A percentile compares a stretch with the other conserved stretches of the same genome.
These are phyloP conservation scores for Hortiboletus flavorubellus DNA, from an alignment of 768 basidiomycete genomes.

Conservation along the genomic window DNA sequence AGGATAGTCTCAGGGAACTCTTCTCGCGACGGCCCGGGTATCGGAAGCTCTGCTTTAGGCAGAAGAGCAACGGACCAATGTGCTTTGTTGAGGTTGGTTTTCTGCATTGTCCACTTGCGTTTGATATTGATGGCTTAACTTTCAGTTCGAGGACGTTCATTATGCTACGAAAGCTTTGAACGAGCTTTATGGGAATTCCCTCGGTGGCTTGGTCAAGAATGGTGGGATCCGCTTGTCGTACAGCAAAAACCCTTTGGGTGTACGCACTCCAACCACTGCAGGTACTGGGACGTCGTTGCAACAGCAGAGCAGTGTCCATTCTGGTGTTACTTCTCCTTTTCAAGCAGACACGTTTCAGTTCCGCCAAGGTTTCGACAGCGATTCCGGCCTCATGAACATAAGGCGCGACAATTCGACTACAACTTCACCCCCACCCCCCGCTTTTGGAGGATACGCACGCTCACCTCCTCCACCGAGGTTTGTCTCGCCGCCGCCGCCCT, in stretches of 20 bases:
- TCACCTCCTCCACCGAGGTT: slow-evolving; percentile 34
- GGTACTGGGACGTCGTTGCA: slow-evolving; percentile 24
- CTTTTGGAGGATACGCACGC: slow-evolving; percentile 30
- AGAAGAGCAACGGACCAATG: slow-evolving; percentile 98
- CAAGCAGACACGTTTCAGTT: slow-evolving; percentile 26
- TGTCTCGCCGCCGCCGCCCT: slow-evolving; percentile 32
- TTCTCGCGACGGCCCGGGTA: slow-evolving; percentile 82
- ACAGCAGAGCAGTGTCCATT: slow-evolving; percentile 23
- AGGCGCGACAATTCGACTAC: slow-evolving; percentile 26
- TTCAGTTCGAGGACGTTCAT: slow-evolving; percentile 85
- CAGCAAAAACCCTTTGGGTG: slow-evolving; percentile 97
- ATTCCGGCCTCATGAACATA: slow-evolving; percentile 15
- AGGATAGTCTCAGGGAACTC: slow-evolving; percentile 80
- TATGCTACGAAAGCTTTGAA: slow-evolving; percentile 84
- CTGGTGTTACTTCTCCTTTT: slow-evolving; percentile 26
- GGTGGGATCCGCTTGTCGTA: slow-evolving; percentile 95
- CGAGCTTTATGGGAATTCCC: slow-evolving; percentile 87
- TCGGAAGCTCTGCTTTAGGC: slow-evolving; percentile 89
- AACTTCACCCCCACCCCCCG: slow-evolving; percentile 24
- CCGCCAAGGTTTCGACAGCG: slow-evolving; percentile 30
- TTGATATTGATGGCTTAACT: slow-evolving; percentile 3
- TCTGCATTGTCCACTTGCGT: background rate
- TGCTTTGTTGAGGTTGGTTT: slow-evolving; percentile 90
- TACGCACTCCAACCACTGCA: slow-evolving; percentile 72
- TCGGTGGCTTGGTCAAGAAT: slow-evolving; percentile 90